A percentile compares a stretch with the other conserved stretches of the same genome.
Conservation (phyloP, 1,284 basidiomycete genomes). For the Ceratobasidium papillatum region DNA sequence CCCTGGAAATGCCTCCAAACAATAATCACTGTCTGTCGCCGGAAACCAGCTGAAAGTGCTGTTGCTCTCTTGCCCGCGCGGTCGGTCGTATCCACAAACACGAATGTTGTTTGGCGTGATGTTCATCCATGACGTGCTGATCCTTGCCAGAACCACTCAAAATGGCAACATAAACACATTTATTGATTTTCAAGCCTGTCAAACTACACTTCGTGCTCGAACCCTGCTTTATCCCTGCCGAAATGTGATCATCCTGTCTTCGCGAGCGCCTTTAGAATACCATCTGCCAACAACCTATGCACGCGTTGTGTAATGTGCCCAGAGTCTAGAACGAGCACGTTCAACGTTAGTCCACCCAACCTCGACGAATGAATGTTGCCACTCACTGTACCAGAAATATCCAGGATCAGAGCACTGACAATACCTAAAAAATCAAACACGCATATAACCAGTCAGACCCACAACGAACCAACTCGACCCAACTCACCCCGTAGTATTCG, state of each 20-base stretch:
- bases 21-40: not conserved
- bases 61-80: not conserved
- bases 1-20: not conserved
- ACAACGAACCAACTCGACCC: conserved; percentile 4
- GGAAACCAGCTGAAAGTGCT: not conserved
- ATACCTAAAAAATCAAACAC: conserved; percentile 53
- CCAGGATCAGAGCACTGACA: conserved; percentile 59
- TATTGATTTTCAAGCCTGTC: not conserved
- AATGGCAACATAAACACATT: not conserved
- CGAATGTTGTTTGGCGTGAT: conserved; percentile 1
- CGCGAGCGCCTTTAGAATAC: conserved; percentile 55
- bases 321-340: not conserved
- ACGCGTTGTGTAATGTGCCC: conserved; percentile 59
- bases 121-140: conserved; percentile 18
- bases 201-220: not conserved
- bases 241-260: conserved; percentile 15
- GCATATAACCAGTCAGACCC: not conserved
- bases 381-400: conserved; percentile 67
- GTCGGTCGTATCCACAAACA: not conserved
- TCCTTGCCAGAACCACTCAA: conserved; percentile 7
- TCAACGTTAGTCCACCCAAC: not conserved
- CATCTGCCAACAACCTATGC: conserved; percentile 58
- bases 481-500: conserved; percentile 60
- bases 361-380: not conserved
- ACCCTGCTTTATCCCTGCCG: not conserved